Evolutionary conservation across 805 yeast species (phyloP), one percentile per base, ranked within the genome.

Genomic region (Metschnikowia cerradonensis): DNA sequence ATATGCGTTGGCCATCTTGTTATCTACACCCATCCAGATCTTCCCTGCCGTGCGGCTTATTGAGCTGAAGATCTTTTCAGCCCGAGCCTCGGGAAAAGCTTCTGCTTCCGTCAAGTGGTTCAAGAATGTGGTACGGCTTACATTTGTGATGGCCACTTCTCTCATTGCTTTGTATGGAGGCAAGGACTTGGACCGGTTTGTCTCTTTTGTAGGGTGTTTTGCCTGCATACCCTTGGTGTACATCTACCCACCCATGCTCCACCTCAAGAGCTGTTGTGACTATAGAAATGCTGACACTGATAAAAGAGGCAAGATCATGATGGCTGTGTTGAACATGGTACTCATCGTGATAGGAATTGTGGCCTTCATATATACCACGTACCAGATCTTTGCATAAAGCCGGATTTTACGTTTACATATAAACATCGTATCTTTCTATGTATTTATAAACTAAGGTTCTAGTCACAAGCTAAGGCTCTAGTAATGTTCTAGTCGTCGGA

Each of bases 181-280:
- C 1, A 73, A 78, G 51, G 80, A 86, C 59, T 68, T 88, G 54
- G 94, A 88, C 63, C 76, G 72, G 55, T 85, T 88, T 67, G 92
- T 88, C 10, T 83, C 91, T 2, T 82, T 88, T 61, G 86, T 88
- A 47, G 95, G 95, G 3, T 85, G 90, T 47, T 84, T 88, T 69
- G 91, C 92, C 1, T 88, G 95, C 61, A 85, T 88, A 49, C 95
- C 95, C 1, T 76, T 88, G 70, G 94, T 88, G 4, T 88, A 88
- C 69, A 83, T 88, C 82, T 86, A 87, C 60, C 94, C 95, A 7
- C 94, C 95, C 15, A 74, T 88, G 75, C 69, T 88, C 48, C 94
- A 88, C 60, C 72, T 81, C 49, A 77, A 72, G 60, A 71, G 82
- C 49, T 79, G 82, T 53, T 73, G 77, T 52, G 57, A 54, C 34